Base-by-base conservation (phyloP, 164 flowering plant species). In the Akebia trifoliata region DNA sequence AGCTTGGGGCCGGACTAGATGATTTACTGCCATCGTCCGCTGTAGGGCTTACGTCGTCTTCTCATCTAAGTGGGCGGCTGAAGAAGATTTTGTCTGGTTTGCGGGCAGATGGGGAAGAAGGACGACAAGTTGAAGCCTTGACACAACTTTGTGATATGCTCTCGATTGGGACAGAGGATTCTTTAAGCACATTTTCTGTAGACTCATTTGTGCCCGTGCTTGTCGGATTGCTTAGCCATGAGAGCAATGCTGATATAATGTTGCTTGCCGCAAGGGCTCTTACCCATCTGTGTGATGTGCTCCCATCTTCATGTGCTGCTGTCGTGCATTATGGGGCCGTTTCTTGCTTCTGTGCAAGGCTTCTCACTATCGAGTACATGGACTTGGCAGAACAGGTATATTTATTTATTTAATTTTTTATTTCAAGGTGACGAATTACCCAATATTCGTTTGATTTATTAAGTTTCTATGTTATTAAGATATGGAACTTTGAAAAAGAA, bases 381-480 rank as follows among this genome's bases (percentile, higher is more conserved):
- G 99, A 94, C 70, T 76, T 94, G 74, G 99, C 99, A 31, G 97
- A 94, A 58, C 99, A 94, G 99, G 99, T 88, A 50, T 48, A n/a
- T n/a, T n/a, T n/a, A n/a, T n/a, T n/a, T n/a, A n/a, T n/a, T n/a
- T n/a, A n/a, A n/a, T n/a, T n/a, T n/a, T n/a, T n/a, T n/a, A n/a
- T n/a, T n/a, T n/a, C n/a, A n/a, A n/a, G n/a, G n/a, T n/a, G n/a
- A n/a, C n/a, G n/a, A n/a, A n/a, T n/a, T n/a, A n/a, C n/a, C n/a
- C n/a, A n/a, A n/a, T n/a, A n/a, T n/a, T n/a, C n/a, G n/a, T n/a
- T n/a, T n/a, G n/a, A n/a, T n/a, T n/a, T n/a, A n/a, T n/a, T n/a
- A n/a, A n/a, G n/a, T n/a, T n/a, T n/a, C n/a, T n/a, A n/a, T n/a
- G n/a, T n/a, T n/a, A n/a, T n/a, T n/a, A n/a, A n/a, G n/a, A n/a